Evolutionary conservation across 768 basidiomycete species (phyloP).

Genomic region (Podaxis mareebaensis): DNA sequence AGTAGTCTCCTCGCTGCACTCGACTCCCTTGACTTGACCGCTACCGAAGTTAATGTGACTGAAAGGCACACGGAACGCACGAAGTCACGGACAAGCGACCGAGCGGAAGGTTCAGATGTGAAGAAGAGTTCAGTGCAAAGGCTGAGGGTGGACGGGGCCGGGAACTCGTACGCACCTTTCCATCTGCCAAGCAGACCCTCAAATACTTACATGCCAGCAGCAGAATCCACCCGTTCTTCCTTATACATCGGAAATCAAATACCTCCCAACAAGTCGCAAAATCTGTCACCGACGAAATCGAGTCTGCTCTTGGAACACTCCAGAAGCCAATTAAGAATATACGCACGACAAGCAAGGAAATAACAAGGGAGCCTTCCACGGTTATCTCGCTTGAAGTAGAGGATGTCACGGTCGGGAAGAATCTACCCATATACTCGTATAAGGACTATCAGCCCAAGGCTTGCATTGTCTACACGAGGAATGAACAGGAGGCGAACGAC

Average conservation of each 20-base stretch:
- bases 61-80: not conserved
- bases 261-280: not conserved
- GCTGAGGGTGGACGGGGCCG: not conserved
- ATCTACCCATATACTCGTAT: conserved; percentile 29
- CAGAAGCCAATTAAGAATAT: not conserved
- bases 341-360: not conserved
- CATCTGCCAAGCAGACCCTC: not conserved
- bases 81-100: not conserved
- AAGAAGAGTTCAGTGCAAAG: not conserved
- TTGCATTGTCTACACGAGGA: conserved; percentile 27
- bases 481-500: conserved; percentile 33
- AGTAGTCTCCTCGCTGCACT: not conserved
- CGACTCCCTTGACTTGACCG: not conserved
- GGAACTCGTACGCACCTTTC: not conserved
- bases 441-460: conserved; percentile 28
- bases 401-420: not conserved
- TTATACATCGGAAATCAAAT: not conserved
- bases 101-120: not conserved
- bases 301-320: not conserved
- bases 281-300: not conserved
- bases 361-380: not conserved
- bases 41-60: not conserved
- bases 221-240: not conserved
- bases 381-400: not conserved
- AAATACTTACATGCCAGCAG: not conserved